Evolutionary conservation across 2,329 filamentous ascomycete species (phyloP).

Genomic region (Aspergillus pseudoglaucus): DNA sequence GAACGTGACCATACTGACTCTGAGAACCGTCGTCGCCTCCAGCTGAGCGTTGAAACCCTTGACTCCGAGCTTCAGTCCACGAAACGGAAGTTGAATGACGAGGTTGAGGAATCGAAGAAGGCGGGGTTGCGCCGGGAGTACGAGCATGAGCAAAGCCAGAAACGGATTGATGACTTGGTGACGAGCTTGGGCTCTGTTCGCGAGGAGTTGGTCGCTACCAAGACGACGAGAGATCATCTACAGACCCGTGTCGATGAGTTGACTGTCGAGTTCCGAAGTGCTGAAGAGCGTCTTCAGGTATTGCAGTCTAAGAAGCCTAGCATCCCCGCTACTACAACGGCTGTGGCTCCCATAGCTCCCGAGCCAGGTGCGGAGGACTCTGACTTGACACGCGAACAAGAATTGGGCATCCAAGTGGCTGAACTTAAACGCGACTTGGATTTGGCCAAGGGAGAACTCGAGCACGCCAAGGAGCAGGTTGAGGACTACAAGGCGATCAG

Average conservation of each 20-base stretch:
- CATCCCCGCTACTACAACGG: slow-evolving; percentile 48
- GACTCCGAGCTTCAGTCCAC: slow-evolving; percentile 71
- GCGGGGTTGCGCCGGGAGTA: slow-evolving; percentile 78
- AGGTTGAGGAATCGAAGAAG: slow-evolving; percentile 79
- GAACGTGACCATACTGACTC: slow-evolving; percentile 81
- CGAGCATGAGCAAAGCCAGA: slow-evolving; percentile 79
- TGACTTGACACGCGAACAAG: slow-evolving; percentile 63
- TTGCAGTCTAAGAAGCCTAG: slow-evolving; percentile 74
- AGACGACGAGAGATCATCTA: slow-evolving; percentile 83
- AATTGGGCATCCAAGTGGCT: slow-evolving; percentile 73
- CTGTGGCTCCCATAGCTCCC: slow-evolving; percentile 36
- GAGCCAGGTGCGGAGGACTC: slow-evolving; percentile 47
- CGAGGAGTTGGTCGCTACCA: slow-evolving; percentile 77
- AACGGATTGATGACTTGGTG: slow-evolving; percentile 86
- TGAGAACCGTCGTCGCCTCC: slow-evolving; percentile 72
- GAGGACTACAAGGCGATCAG: slow-evolving; percentile 87
- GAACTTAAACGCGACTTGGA: slow-evolving; percentile 86
- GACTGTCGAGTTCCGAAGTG: slow-evolving; percentile 76
- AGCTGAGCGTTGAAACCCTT: slow-evolving; percentile 68
- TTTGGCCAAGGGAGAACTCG: slow-evolving; percentile 69
- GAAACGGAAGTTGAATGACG: slow-evolving; percentile 76
- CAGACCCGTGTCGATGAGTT: slow-evolving; percentile 85
- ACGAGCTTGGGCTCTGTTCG: slow-evolving; percentile 70
- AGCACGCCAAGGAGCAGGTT: slow-evolving; percentile 70
- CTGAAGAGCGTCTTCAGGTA: slow-evolving; percentile 77